Percentiles rank a stretch among this genome's conserved stretches.
These are phyloP conservation scores for Secale cereale DNA, from an alignment of 176 grass and related monocot species.

Conservation along the genomic window DNA sequence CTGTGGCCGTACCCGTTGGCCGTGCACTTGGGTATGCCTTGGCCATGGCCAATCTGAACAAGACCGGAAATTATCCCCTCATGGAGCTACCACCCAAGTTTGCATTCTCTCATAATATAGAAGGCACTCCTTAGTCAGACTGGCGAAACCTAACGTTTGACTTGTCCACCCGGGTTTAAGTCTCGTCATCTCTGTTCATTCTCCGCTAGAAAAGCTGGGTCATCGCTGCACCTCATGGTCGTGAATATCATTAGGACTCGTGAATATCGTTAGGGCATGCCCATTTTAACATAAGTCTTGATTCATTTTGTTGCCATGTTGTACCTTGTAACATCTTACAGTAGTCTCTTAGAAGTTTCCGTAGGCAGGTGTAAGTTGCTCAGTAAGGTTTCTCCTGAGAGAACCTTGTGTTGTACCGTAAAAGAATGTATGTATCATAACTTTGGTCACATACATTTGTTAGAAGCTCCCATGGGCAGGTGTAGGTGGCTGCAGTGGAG, in stretches of 20 bases:
- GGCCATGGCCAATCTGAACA: conserved; percentile 61
- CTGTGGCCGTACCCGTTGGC: conserved; percentile 81
- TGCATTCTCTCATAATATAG: conserved; percentile 45
- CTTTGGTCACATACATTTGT: conserved; percentile 20
- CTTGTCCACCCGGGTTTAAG: not conserved
- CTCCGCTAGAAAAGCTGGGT: not conserved
- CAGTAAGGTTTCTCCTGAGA: not conserved
- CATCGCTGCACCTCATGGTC: not conserved
- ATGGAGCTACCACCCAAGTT: conserved; percentile 81
- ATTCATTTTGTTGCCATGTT: conserved; percentile 28
- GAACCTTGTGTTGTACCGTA: conserved; percentile 1
- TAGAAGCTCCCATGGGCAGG: not conserved
- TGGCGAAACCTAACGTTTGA: not conserved
- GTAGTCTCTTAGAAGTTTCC: conserved; percentile 3
- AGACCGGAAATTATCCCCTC: conserved; percentile 47
- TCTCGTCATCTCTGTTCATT: not conserved
- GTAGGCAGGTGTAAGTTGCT: not conserved
- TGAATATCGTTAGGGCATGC: conserved; percentile 14
- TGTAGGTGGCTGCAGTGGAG: not conserved
- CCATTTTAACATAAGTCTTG: conserved; percentile 3
- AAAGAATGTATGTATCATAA: conserved; percentile 21
- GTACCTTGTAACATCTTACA: conserved; percentile 25
- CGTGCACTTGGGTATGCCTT: conserved; percentile 69
- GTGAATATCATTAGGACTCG: not conserved
- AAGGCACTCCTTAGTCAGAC: not conserved